Evolutionary conservation across 2,329 filamentous ascomycete species (phyloP).

Genomic region (Paradendryphiella salina): DNA sequence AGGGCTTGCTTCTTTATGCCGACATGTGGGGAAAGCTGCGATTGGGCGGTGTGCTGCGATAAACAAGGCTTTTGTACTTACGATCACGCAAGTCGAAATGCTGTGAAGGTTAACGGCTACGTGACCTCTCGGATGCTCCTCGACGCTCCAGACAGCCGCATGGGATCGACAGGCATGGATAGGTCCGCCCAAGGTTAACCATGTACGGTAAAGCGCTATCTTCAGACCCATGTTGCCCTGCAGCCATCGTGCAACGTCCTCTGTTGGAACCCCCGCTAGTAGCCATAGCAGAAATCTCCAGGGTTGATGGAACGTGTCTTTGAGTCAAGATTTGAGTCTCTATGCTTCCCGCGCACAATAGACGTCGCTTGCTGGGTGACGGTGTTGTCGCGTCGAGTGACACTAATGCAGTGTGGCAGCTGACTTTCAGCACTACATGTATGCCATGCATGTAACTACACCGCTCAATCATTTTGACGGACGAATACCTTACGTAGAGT

Average conservation of each 20-base stretch:
- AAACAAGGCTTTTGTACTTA: constrained; percentile 12
- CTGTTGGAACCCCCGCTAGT: constrained; percentile 2
- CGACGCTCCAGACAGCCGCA: constrained; percentile 2
- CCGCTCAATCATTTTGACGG: no score
- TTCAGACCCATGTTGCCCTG: constrained; percentile 5
- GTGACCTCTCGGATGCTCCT: constrained; percentile 13
- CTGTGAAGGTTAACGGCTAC: constrained; percentile 9
- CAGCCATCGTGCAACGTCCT: constrained; percentile 13
- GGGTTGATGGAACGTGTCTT: no score
- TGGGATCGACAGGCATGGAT: constrained; percentile 5
- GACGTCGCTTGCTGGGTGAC: no score
- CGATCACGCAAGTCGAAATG: constrained; percentile 8
- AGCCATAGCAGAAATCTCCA: background rate
- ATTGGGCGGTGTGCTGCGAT: constrained; percentile 18
- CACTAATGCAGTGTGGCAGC: background rate
- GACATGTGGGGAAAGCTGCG: constrained; percentile 15
- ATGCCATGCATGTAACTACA: no score
- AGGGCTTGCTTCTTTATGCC: constrained; percentile 5
- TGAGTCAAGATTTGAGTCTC: background rate
- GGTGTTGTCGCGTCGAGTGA: no score
- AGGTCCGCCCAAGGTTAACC: constrained; percentile 2
- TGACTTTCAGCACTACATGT: no score
- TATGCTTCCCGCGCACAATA: no score
- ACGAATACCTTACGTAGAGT: no score
- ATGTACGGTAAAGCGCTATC: constrained; percentile 9